Evolutionary conservation across 2,329 filamentous ascomycete species (phyloP), one percentile per base, ranked within the genome.

Genomic region (Fusarium concolor): DNA sequence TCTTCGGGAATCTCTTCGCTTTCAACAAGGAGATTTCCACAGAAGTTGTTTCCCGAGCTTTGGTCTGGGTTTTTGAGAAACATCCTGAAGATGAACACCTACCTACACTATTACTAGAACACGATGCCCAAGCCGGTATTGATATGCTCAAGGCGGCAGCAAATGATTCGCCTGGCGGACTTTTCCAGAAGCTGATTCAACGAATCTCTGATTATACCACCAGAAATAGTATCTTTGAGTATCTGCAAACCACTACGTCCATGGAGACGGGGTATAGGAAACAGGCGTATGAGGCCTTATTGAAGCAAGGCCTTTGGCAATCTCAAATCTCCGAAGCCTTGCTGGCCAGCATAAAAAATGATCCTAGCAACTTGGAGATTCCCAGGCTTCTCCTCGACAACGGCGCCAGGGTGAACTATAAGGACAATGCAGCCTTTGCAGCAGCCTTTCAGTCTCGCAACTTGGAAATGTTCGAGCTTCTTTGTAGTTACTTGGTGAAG

Each of bases 21-120:
- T 50, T 50, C 26, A 35, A 22, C 15, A 43, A 60, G 14, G 22
- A 22, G 4, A 52, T 60, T 0, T 55, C 62, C 3, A 17, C 20
- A 5, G 44, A 39, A 0, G 29, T 44, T 3, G 9, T 65, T 12
- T 65, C 62, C 2, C 29, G 24, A 37, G 61, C 62, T 14, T 41
- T 65, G 8, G 20, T 33, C 2, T 47, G 29, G 8, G 20, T 18
- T 2, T 10, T 65, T 1, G 20, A 51, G 5, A 65, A n/a, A 6
- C 54, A 65, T 3, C 44, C 54, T 4, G 55, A 55, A 3, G 62
- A 65, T 6, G 37, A 53, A 3, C 46, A 50, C 7, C n/a, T 65
- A 0, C 29, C 35, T 1, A 26, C 45, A 5, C 6, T 65, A 2
- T n/a, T 65, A 2, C 6, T 65, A 3, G 26, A 63, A 3, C 43